These are phyloP conservation scores for Tuber magnatum DNA, from an alignment of 495 filamentous ascomycete species.

Conservation along the genomic window DNA sequence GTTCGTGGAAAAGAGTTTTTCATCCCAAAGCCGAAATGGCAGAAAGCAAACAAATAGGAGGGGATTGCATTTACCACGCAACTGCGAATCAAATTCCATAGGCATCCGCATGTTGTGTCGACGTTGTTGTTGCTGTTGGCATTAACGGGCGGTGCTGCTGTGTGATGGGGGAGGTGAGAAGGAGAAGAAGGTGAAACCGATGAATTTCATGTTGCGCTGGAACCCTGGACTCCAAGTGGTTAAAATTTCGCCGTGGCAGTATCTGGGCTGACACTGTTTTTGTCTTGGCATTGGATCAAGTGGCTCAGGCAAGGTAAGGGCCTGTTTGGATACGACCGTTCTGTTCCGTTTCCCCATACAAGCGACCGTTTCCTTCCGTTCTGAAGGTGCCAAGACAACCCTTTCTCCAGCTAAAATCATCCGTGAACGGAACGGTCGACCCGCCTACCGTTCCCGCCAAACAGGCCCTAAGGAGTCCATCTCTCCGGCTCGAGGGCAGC, in stretches of 20 bases:
- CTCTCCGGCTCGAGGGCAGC: not conserved
- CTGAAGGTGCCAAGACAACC: too few species aligned
- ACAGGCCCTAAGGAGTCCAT: too few species aligned
- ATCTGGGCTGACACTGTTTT: not conserved
- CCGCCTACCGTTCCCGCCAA: too few species aligned
- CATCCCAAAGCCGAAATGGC: conserved; percentile 11
- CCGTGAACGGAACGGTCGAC: too few species aligned
- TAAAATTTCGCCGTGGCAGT: not conserved
- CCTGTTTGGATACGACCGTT: too few species aligned
- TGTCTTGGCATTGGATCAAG: not conserved
- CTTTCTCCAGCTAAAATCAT: too few species aligned
- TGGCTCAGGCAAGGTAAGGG: not conserved
- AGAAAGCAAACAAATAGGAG: not conserved
- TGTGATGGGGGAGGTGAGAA: not conserved
- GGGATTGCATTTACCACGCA: not conserved
- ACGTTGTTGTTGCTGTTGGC: not conserved
- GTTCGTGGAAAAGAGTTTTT: conserved; percentile 30
- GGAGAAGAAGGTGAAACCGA: not conserved
- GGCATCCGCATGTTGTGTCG: not conserved
- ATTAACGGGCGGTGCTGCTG: not conserved
- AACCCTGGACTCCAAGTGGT: not conserved
- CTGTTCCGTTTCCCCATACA: too few species aligned
- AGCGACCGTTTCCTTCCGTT: too few species aligned
- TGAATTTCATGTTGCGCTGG: not conserved
- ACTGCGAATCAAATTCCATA: not conserved